A percentile compares a stretch with the other conserved stretches of the same genome.
Conservation (phyloP, 1,139 yeast genomes). For the Scheffersomyces titani region DNA sequence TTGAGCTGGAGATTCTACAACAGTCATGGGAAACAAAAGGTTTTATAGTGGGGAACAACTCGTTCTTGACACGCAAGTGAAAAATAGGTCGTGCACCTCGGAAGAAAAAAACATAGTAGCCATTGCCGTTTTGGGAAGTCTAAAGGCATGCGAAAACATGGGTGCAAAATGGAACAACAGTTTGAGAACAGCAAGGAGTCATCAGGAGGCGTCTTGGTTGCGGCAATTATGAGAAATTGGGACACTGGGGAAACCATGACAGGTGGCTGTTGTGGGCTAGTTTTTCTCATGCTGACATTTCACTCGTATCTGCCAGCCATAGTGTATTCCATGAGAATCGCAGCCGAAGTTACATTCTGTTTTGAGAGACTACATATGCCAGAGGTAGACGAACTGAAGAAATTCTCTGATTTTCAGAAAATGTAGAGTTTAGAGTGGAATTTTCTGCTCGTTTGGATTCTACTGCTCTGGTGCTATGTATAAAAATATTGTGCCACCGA, state of each 20-base stretch:
- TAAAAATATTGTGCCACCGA: no score
- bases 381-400: not conserved
- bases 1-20: not conserved
- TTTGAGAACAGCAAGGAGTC: not conserved
- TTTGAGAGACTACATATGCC: not conserved
- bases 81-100: not conserved
- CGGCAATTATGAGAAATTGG: not conserved
- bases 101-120: not conserved
- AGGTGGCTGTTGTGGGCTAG: not conserved
- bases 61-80: not conserved
- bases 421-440: not conserved
- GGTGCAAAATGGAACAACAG: not conserved
- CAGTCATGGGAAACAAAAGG: not conserved
- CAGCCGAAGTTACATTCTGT: no score
- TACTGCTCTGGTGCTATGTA: no score
- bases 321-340: no score
- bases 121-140: not conserved
- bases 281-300: not conserved
- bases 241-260: not conserved
- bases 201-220: not conserved
- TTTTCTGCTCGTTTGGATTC: no score
- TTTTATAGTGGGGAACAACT: not conserved
- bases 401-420: not conserved
- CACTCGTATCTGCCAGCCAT: not conserved
- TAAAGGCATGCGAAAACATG: not conserved